Evolutionary conservation across 371 early-diverging fungal species (phyloP), one percentile per base, ranked within the genome.

Genomic region (Mucor ambiguus): DNA sequence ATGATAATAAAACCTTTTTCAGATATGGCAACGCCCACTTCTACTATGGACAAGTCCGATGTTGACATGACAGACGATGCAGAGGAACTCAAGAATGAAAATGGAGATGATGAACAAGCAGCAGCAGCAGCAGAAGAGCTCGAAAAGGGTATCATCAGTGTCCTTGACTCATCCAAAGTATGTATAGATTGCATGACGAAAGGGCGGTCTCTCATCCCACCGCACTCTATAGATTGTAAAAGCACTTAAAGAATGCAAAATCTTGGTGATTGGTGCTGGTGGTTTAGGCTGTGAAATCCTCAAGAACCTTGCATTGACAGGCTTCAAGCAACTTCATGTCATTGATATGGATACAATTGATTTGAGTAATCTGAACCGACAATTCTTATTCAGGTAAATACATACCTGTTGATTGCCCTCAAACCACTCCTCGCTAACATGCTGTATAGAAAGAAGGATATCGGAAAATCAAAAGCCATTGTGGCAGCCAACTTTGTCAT

Each of bases 341-440:
- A 93, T 99, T 68, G 99, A 99, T 83, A 85, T 97, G 77, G 99
- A 99, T 79, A 97, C 96, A 0, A 98, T 99, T 57, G 99, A 99
- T 68, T 74, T 98, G 41, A 95, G 97, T 52, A 99, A 99, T 79
- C 82, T 99, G 44, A 99, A 99, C 77, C 86, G 99, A 20, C 99
- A 99, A 83, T 98, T 99, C 71, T 86, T 99, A 58, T 99, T 98
- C 83, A 91, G 79, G 77, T 71, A 74, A 59, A 4, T 11, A 37
- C 14, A 37, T 11, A 37, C 9, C 14, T n/a, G 8, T 28, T 52
- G 8, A 33, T 33, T 33, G 33, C 28, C 5, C 20, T 46, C 18
- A 16, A 29, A 33, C 16, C 24, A 18, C 6, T 33, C 2, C 11
- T 9, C 9, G 33, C 29, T 12, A 24, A 20, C 26, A n/a, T 43